Conservation (phyloP, 2,329 filamentous ascomycete species). For the Ceratocystis papillata region DNA sequence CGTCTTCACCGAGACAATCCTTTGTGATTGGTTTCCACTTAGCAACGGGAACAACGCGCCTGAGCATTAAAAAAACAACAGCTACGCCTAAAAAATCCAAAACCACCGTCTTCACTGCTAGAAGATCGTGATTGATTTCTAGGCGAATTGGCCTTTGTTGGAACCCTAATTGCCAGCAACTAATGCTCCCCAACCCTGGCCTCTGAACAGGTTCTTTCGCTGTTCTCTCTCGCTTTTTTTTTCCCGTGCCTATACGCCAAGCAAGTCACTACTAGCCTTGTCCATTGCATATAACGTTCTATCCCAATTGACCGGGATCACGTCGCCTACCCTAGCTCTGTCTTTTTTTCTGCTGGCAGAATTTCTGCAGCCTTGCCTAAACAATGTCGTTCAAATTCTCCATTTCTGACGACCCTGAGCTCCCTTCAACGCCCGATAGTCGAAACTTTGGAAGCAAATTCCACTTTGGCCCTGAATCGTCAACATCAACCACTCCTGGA, state of each 20-base stretch:
- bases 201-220: too few species aligned
- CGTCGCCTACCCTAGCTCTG: slow-evolving; percentile 2
- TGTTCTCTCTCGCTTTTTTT: not conserved
- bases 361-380: slow-evolving; percentile 24
- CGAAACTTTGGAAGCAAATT: slow-evolving; percentile 32
- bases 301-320: not conserved
- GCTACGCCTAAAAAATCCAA: not conserved
- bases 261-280: not conserved
- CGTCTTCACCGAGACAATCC: not conserved
- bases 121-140: not conserved
- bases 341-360: slow-evolving; percentile 9
- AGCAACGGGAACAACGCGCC: not conserved
- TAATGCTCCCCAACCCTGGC: not conserved
- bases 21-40: not conserved
- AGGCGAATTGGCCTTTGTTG: not conserved
- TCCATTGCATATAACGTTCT: not conserved
- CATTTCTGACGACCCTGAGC: slow-evolving; percentile 36
- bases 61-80: not conserved
- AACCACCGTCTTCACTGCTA: not conserved
- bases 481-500: slow-evolving; percentile 41
- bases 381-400: slow-evolving; percentile 36
- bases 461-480: slow-evolving; percentile 36
- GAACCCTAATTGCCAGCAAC: not conserved
- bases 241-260: not conserved
- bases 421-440: slow-evolving; percentile 41